These are phyloP conservation scores for Coniochaeta hoffmannii DNA, from an alignment of 2,329 filamentous ascomycete species.

Conservation along the genomic window DNA sequence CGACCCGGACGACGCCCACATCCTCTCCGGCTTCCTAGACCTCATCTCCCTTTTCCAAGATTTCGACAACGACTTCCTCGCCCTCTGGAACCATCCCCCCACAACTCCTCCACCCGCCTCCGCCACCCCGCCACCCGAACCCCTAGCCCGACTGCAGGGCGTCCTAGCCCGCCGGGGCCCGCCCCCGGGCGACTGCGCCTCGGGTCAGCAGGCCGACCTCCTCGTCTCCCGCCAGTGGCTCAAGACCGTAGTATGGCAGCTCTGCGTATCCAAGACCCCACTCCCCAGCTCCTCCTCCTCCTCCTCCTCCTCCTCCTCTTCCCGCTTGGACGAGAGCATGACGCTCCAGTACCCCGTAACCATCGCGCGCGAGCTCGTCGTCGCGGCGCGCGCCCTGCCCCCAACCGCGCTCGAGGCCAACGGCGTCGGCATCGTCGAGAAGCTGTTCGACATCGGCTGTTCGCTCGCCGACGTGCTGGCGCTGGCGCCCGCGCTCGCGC, in stretches of 20 bases:
- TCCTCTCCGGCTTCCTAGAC: conserved; percentile 23
- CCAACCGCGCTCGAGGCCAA: conserved; percentile 22
- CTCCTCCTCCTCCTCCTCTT: neutral
- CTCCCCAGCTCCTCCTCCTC: too few relatives aligned
- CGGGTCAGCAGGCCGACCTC: conserved; percentile 17
- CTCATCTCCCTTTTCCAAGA: conserved; percentile 18
- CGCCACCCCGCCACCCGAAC: neutral
- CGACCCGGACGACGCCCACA: conserved; percentile 14
- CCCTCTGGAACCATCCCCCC: conserved; percentile 18
- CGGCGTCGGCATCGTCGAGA: conserved; percentile 24
- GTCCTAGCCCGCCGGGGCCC: conserved; percentile 1
- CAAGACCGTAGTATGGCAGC: conserved; percentile 19
- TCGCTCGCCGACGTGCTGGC: conserved; percentile 20
- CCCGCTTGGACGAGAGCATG: conserved; percentile 15
- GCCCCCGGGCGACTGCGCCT: conserved; percentile 8
- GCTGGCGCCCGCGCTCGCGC: neutral
- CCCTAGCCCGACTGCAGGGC: conserved; percentile 4
- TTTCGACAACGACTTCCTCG: conserved; percentile 19
- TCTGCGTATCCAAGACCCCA: conserved; percentile 16
- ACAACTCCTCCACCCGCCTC: conserved; percentile 1
- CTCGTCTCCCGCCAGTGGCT: conserved; percentile 19
- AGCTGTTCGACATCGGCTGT: conserved; percentile 25
- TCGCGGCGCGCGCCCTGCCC: conserved; percentile 14
- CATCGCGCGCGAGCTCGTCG: conserved; percentile 18
- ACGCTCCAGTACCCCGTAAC: conserved; percentile 17